These are phyloP conservation scores for Brasenia schreberi DNA, from an alignment of 164 flowering plant species.

Conservation along the genomic window DNA sequence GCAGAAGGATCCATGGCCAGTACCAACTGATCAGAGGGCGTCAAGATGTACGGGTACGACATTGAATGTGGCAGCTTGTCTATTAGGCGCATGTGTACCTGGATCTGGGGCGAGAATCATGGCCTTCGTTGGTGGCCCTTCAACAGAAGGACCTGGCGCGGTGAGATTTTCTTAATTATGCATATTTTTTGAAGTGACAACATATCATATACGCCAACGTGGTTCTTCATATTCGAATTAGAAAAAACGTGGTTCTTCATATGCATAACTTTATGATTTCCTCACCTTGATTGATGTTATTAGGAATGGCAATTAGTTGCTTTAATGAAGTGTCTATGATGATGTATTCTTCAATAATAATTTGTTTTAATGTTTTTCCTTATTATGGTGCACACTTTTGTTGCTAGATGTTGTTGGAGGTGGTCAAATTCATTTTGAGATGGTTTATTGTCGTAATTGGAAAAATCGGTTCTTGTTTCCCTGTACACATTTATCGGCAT, in stretches of 20 bases:
- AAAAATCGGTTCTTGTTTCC: no score
- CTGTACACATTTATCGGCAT: no score
- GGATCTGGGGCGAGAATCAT: constrained; percentile 91
- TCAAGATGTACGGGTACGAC: constrained; percentile 86
- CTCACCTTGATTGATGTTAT: not conserved
- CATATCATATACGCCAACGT: not conserved
- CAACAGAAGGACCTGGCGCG: constrained; percentile 86
- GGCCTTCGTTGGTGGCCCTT: constrained; percentile 93
- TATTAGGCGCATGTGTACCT: constrained; percentile 91
- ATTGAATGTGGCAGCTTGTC: constrained; percentile 64
- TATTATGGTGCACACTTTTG: not conserved
- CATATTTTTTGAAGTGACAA: not conserved
- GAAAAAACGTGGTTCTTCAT: not conserved
- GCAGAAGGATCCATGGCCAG: constrained; percentile 86
- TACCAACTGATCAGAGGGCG: constrained; percentile 67
- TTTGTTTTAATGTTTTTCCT: no score
- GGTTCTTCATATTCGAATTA: not conserved
- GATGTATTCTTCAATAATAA: not conserved
- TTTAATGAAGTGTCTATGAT: not conserved
- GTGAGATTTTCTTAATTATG: constrained; percentile 33
- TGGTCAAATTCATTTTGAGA: not conserved
- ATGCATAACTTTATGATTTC: not conserved
- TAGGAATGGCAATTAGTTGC: not conserved
- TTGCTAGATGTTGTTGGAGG: not conserved
- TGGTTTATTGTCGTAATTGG: no score